A percentile compares a stretch with the other conserved stretches of the same genome.
Evolutionary conservation across 306 rosid genomes (phyloP).

Genomic region (Begonia peltatifolia): DNA sequence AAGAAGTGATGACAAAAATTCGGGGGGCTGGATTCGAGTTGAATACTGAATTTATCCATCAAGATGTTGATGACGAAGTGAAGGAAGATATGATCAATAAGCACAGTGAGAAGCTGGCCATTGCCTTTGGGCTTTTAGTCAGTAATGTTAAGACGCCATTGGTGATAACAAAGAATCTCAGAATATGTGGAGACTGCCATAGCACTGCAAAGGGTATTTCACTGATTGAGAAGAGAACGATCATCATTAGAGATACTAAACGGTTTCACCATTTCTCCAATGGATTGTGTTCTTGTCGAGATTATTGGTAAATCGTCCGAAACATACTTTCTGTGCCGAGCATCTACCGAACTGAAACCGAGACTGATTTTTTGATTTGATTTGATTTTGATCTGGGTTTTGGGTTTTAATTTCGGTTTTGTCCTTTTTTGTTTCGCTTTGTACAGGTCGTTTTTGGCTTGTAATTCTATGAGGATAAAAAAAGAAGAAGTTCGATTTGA

Average conservation of each 20-base stretch:
- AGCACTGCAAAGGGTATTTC: conserved; percentile 45
- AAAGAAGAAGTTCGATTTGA: too few relatives aligned
- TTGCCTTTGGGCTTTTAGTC: conserved; percentile 68
- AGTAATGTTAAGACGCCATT: conserved; percentile 21
- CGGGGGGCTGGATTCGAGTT: conserved; percentile 42
- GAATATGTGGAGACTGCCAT: conserved; percentile 68
- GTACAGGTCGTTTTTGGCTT: too few relatives aligned
- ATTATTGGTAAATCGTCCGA: conserved; percentile 39
- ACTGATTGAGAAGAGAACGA: conserved; percentile 32
- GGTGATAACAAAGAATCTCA: conserved; percentile 50
- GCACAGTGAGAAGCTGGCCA: conserved; percentile 77
- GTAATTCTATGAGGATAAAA: too few relatives aligned
- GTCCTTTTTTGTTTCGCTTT: too few relatives aligned
- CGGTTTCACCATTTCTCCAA: conserved; percentile 56
- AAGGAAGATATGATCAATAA: conserved; percentile 50
- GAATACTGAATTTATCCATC: conserved; percentile 45
- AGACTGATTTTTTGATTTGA: too few relatives aligned
- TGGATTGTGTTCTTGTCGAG: conserved; percentile 58
- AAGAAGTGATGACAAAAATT: conserved; percentile 38
- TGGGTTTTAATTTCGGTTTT: too few relatives aligned
- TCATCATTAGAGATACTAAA: conserved; percentile 60
- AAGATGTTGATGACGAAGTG: conserved; percentile 51
- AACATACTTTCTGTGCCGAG: too few relatives aligned
- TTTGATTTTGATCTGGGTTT: too few relatives aligned
- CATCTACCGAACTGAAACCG: too few relatives aligned